A percentile compares a stretch with the other conserved stretches of the same genome.
Evolutionary conservation across 1,284 basidiomycete genomes (phyloP).

Genomic region (Microbotryum scabiosae): DNA sequence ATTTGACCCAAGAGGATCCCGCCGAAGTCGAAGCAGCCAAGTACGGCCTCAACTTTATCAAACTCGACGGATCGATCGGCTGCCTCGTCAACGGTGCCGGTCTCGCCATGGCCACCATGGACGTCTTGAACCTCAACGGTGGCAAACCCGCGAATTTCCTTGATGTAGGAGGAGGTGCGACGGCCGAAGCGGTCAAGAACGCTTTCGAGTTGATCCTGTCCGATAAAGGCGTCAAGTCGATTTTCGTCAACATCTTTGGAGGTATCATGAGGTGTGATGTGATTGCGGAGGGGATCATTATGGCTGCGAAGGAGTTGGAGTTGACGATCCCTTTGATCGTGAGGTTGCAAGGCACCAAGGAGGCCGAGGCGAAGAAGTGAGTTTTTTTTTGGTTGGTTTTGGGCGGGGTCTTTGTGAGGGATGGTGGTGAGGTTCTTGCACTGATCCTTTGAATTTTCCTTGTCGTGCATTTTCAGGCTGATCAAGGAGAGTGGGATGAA

Average conservation of each 20-base stretch:
- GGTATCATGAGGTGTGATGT: conserved; percentile 81
- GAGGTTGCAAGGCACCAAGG: conserved; percentile 92
- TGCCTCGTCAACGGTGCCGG: conserved; percentile 99
- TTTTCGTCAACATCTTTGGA: conserved; percentile 76
- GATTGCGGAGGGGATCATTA: conserved; percentile 73
- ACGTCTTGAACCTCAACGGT: conserved; percentile 89
- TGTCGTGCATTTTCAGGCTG: conserved; percentile 52
- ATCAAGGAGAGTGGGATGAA: conserved; percentile 85
- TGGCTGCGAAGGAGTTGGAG: conserved; percentile 84
- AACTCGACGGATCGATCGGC: conserved; percentile 95
- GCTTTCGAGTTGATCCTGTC: conserved; percentile 91
- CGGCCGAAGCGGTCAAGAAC: conserved; percentile 97
- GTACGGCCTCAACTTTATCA: conserved; percentile 97
- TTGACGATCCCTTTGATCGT: conserved; percentile 85
- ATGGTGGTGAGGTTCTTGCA: neutral
- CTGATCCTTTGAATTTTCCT: neutral
- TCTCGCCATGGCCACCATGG: conserved; percentile 99
- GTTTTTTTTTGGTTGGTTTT: conserved; percentile 39
- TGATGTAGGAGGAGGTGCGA: conserved; percentile 92
- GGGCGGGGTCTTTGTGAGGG: too few relatives aligned
- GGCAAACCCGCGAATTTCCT: conserved; percentile 97
- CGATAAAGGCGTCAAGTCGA: conserved; percentile 89
- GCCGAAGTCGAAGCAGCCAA: conserved; percentile 69
- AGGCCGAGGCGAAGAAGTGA: conserved; percentile 86
- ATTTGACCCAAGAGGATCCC: conserved; percentile 89